These are phyloP conservation scores for Forsythia suspensa DNA, from an alignment of 257 asterid species.

Conservation along the genomic window DNA sequence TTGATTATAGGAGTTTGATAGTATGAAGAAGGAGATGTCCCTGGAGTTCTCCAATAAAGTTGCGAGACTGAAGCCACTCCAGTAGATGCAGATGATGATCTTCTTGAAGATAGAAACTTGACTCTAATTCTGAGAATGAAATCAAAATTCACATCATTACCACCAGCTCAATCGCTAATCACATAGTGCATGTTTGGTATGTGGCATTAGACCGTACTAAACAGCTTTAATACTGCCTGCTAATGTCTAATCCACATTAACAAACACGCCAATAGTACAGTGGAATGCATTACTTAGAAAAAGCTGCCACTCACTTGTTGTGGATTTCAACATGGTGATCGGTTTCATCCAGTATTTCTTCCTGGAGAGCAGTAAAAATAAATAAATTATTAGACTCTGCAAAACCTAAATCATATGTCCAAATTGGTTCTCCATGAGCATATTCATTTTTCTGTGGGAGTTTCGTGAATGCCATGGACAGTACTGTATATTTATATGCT, in stretches of 20 bases:
- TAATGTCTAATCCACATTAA: neutral
- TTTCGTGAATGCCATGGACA: neutral
- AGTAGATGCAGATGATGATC: constrained; percentile 43
- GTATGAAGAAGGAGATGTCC: constrained; percentile 39
- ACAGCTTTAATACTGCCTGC: neutral
- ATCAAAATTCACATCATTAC: neutral
- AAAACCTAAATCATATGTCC: too few species aligned
- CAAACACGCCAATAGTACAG: neutral
- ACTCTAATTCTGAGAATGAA: constrained; percentile 48
- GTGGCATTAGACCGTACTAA: neutral
- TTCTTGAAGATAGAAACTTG: constrained; percentile 38
- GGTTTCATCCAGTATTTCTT: constrained; percentile 64
- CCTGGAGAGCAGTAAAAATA: constrained; percentile 25
- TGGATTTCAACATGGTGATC: constrained; percentile 63
- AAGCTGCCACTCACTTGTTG: constrained; percentile 39
- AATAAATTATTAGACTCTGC: neutral
- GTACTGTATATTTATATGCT: too few species aligned
- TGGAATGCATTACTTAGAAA: neutral
- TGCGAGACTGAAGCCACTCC: constrained; percentile 23
- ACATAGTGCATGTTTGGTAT: neutral
- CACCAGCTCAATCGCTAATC: neutral
- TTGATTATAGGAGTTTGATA: constrained; percentile 38
- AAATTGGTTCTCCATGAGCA: too few species aligned
- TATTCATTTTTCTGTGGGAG: too few species aligned
- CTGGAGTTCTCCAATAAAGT: constrained; percentile 30